These are phyloP conservation scores for Ascochyta pisi DNA, from an alignment of 2,329 filamentous ascomycete genomes.

Conservation along the genomic window DNA sequence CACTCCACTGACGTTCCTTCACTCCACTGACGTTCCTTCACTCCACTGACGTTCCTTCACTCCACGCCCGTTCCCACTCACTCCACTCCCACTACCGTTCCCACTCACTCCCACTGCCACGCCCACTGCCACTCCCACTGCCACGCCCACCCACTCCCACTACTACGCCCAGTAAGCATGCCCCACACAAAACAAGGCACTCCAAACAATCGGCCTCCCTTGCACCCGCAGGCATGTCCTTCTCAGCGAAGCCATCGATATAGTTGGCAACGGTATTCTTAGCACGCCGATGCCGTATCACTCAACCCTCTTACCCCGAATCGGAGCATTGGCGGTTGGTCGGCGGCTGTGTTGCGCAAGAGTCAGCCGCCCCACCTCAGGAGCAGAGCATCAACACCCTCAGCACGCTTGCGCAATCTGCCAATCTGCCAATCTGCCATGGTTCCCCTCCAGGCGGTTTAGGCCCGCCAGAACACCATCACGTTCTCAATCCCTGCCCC, in stretches of 20 bases:
- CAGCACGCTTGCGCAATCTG: constrained; percentile 19
- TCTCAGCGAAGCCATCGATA: constrained; percentile 22
- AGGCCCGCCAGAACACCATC: constrained; percentile 1
- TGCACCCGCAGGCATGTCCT: constrained; percentile 18
- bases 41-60: no score
- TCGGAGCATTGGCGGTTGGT: constrained; percentile 29
- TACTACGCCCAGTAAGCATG: no score
- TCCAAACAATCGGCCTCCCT: constrained; percentile 8
- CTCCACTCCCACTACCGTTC: no score
- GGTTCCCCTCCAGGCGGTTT: constrained; percentile 15
- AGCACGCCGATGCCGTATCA: constrained; percentile 46
- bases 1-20: no score
- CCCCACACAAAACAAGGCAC: background rate
- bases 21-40: no score
- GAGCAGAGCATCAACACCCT: constrained; percentile 30
- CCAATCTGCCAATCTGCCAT: constrained; percentile 22
- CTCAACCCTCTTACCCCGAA: constrained; percentile 32
- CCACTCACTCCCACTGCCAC: no score
- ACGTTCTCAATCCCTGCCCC: constrained; percentile 12
- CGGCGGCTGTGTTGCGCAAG: constrained; percentile 45
- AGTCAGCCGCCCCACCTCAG: constrained; percentile 37
- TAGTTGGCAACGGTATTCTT: constrained; percentile 36
- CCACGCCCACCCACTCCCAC: no score
- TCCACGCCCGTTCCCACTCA: no score
- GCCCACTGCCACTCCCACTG: no score